Percentiles rank a stretch among this genome's conserved stretches.
Conservation (phyloP, 768 basidiomycete genomes). For the Leccinum rimulosum region DNA sequence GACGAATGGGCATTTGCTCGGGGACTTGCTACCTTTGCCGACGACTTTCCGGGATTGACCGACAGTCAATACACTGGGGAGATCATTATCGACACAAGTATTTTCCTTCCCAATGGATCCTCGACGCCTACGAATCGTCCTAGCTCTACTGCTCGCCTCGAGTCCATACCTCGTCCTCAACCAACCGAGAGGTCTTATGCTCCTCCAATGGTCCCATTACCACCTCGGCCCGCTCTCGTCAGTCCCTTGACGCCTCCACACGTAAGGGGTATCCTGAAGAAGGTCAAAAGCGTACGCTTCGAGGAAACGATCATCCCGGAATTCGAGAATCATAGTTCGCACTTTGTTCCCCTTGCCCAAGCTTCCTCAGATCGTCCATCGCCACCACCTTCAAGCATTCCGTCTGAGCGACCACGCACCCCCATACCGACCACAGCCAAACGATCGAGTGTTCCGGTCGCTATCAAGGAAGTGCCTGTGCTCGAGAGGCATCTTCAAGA, state of each 20-base stretch:
- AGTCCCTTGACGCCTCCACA: conserved; percentile 28
- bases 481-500: conserved; percentile 5
- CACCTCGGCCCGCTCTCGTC: conserved; percentile 23
- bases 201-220: conserved; percentile 23
- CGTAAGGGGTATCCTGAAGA: conserved; percentile 39
- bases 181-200: conserved; percentile 2
- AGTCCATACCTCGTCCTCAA: conserved; percentile 6
- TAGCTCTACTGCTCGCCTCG: neutral
- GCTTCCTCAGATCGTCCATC: conserved; percentile 5
- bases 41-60: conserved; percentile 11
- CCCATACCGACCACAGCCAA: conserved; percentile 6
- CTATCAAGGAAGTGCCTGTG: conserved; percentile 1
- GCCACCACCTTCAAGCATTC: conserved; percentile 2
- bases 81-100: conserved; percentile 1
- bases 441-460: neutral
- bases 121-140: conserved; percentile 11
- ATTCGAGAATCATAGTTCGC: neutral
- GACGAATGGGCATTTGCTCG: conserved; percentile 39
- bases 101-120: conserved; percentile 13
- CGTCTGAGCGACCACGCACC: conserved; percentile 13
- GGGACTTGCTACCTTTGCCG: conserved; percentile 28
- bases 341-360: neutral
- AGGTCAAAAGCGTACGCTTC: conserved; percentile 40
- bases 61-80: conserved; percentile 4
- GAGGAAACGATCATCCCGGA: conserved; percentile 19